phyloP scores from a whole-genome alignment of 2,329 filamentous ascomycete genomes.

The Trichoderma harzianum region DNA sequence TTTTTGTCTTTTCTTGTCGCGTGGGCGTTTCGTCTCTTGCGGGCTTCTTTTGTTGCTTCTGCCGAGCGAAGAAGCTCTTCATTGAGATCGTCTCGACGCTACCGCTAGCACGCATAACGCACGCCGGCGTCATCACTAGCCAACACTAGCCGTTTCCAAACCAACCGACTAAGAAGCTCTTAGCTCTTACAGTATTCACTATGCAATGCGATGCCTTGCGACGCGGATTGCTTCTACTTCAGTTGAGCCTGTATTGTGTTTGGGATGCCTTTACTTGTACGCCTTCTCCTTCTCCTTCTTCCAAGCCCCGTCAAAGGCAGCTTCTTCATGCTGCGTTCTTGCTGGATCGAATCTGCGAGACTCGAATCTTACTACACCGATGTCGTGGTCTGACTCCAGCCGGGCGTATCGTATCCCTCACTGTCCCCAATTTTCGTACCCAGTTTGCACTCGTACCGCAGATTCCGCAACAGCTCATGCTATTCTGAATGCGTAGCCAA shows the following conservation, averaged over 20 bases:
- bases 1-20: neutral
- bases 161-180: neutral
- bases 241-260: neutral
- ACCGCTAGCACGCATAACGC: neutral
- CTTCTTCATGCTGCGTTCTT: neutral
- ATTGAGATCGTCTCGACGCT: slow-evolving; percentile 1
- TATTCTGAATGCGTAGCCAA: neutral
- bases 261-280: neutral
- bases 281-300: neutral
- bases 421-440: neutral
- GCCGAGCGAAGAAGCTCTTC: neutral
- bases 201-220: neutral
- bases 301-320: neutral
- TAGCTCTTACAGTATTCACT: neutral
- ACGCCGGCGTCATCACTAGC: neutral
- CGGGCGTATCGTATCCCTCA: neutral
- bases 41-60: neutral
- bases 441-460: neutral
- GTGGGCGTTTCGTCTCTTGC: neutral
- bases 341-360: neutral
- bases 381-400: neutral
- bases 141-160: neutral
- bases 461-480: neutral
- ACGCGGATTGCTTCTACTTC: neutral
- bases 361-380: neutral